Evolutionary conservation across 2,329 filamentous ascomycete genomes (phyloP), one percentile per base, ranked within the genome.

Genomic region (Pseudocercospora fijiensis): DNA sequence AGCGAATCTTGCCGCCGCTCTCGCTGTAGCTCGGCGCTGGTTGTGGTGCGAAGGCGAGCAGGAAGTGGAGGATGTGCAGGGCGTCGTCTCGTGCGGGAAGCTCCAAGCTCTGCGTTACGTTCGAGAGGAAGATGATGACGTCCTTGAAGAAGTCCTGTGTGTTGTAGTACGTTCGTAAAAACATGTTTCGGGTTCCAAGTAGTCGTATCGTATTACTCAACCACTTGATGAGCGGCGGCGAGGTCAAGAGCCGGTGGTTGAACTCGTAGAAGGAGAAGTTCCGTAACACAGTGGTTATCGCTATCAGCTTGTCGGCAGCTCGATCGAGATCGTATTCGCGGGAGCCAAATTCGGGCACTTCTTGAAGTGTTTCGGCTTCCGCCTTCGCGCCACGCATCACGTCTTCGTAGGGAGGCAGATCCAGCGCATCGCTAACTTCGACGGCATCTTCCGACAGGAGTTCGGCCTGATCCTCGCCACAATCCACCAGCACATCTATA

Each of bases 141-240:
- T 99, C 95, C 78, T 99, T 99, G 91, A 97, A 96, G 72, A 98
- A 94, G 77, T 99, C 95, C 69, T 97, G 81, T 0, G 90, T 95
- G 77, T 97, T 96, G 73, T 85, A 83, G 69, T 95, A 85, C 3
- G 88, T 91, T 43, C 92, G 87, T 47, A 98, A 80, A 28, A 98
- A 84, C 84, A 94, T 91, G 70, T 92, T 92, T 13, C 92, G 89
- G 3, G 93, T 97, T 28, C 94, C 95, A 13, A 98, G 83, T 69
- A 95, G 91, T 64, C 92, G 85, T 67, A 98, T 92, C 3, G 93
- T 86, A 52, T 88, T 88, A 63, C 91, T 92, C 8, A 97, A 80
- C 72, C 97, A 92, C 70, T 90, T 92, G 72, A 97, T 84, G 18
- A 97, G 88, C 5, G 85, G 79, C 58, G 92, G 85, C 60, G 92